Conservation (phyloP, 495 filamentous ascomycete genomes). For the Lepraria neglecta region DNA sequence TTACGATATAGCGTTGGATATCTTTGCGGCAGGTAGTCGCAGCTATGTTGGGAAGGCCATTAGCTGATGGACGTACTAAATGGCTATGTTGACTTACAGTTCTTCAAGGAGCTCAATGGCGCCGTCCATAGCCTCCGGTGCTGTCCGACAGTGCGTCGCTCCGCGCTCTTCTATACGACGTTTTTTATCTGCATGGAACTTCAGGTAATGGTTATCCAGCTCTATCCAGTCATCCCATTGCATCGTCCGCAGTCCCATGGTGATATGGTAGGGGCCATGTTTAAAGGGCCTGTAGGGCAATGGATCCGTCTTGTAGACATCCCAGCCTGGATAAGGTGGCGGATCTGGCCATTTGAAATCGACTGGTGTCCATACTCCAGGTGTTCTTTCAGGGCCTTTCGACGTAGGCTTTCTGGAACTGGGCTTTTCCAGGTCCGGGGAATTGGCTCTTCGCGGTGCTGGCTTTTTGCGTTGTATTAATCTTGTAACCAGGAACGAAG, state of each 20-base stretch:
- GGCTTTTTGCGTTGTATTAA: conserved; percentile 14
- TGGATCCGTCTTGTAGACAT: conserved; percentile 63
- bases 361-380: conserved; percentile 61
- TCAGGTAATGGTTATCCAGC: conserved; percentile 75
- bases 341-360: conserved; percentile 64
- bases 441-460: conserved; percentile 9
- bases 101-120: conserved; percentile 78
- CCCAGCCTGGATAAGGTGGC: conserved; percentile 64
- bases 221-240: conserved; percentile 83
- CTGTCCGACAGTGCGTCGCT: conserved; percentile 61
- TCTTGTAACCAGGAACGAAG: conserved; percentile 15
- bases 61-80: neutral
- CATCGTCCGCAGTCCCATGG: conserved; percentile 76
- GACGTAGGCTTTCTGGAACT: conserved; percentile 10
- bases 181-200: conserved; percentile 69
- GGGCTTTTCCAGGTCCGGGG: conserved; percentile 26
- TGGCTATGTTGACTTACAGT: conserved; percentile 38
- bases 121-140: conserved; percentile 67
- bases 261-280: conserved; percentile 75
- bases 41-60: conserved; percentile 29
- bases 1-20: conserved; percentile 68
- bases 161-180: conserved; percentile 66
- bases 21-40: conserved; percentile 68
- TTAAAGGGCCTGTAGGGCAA: conserved; percentile 80
- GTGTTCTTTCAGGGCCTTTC: conserved; percentile 20